Conservation (phyloP, 192 early-diverging fungal genomes). For the Backusella morwellensis region DNA sequence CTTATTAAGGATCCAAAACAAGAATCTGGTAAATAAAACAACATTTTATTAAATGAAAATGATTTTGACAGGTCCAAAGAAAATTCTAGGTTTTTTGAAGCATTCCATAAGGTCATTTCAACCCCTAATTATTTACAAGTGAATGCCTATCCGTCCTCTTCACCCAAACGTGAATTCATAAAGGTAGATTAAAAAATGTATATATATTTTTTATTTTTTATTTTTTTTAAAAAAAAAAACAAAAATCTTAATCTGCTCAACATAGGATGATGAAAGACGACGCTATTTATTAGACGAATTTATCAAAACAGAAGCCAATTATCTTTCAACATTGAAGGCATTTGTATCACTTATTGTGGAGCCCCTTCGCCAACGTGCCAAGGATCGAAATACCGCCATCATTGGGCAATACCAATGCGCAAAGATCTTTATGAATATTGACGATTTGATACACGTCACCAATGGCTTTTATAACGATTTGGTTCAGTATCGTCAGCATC, state of each 20-base stretch:
- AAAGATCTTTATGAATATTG: slow-evolving; percentile 61
- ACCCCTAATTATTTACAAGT: not conserved
- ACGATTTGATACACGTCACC: slow-evolving; percentile 53
- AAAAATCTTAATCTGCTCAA: too few species aligned
- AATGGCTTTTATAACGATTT: slow-evolving; percentile 51
- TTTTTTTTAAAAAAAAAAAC: too few species aligned
- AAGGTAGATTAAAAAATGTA: not conserved
- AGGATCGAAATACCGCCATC: slow-evolving; percentile 39
- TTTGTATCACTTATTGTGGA: slow-evolving; percentile 48
- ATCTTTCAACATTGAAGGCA: slow-evolving; percentile 52
- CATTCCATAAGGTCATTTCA: not conserved
- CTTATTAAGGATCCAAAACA: slow-evolving; percentile 4
- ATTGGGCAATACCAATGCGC: slow-evolving; percentile 54
- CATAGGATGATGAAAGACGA: slow-evolving; percentile 33
- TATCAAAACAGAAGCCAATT: slow-evolving; percentile 58
- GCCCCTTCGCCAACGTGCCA: slow-evolving; percentile 51
- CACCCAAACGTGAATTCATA: slow-evolving; percentile 1
- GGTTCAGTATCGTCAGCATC: slow-evolving; percentile 23
- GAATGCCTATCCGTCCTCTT: not conserved
- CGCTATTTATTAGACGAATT: slow-evolving; percentile 53
- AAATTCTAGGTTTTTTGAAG: slow-evolving; percentile 10
- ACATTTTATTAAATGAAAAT: not conserved
- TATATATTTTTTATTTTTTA: too few species aligned
- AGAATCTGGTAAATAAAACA: not conserved
- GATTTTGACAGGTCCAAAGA: not conserved